Conservation (phyloP, 2,329 filamentous ascomycete species). For the Aureobasidium lini region DNA sequence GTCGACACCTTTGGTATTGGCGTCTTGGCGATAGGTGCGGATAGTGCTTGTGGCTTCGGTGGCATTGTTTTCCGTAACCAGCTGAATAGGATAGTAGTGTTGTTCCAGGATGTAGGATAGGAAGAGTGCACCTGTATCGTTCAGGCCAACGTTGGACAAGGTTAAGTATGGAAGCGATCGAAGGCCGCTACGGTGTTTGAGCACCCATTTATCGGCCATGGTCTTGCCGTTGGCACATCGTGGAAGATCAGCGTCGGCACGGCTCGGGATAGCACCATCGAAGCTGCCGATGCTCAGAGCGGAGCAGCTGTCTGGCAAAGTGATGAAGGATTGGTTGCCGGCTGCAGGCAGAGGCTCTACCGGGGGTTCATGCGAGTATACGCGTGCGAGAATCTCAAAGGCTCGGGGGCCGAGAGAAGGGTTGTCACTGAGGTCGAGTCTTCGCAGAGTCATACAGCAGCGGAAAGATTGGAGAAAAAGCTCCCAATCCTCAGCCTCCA, state of each 20-base stretch:
- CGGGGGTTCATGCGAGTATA: slow-evolving; percentile 31
- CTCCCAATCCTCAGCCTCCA: slow-evolving; percentile 36
- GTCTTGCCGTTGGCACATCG: slow-evolving; percentile 17
- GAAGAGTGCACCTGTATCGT: slow-evolving; percentile 33
- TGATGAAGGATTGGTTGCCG: slow-evolving; percentile 19
- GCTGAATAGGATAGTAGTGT: slow-evolving; percentile 32
- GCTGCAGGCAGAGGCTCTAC: slow-evolving; percentile 25
- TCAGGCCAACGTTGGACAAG: slow-evolving; percentile 28
- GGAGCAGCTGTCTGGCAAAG: slow-evolving; percentile 21
- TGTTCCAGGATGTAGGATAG: slow-evolving; percentile 33
- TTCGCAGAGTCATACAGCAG: slow-evolving; percentile 35
- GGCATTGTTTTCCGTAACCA: slow-evolving; percentile 28
- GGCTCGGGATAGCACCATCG: not conserved
- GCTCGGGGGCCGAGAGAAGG: slow-evolving; percentile 32
- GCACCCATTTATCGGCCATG: slow-evolving; percentile 14
- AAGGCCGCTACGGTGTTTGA: slow-evolving; percentile 28
- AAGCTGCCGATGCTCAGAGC: slow-evolving; percentile 7
- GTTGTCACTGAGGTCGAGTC: slow-evolving; percentile 41
- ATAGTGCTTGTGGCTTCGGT: slow-evolving; percentile 24
- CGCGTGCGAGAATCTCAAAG: slow-evolving; percentile 38
- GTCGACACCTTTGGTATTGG: slow-evolving; percentile 27
- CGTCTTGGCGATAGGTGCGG: slow-evolving; percentile 24
- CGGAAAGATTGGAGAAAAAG: slow-evolving; percentile 38
- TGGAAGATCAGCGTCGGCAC: not conserved
- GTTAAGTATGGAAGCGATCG: slow-evolving; percentile 35